phyloP scores from a whole-genome alignment of 352 stramenopile genomes.

The Globisporangium mamillatum region DNA sequence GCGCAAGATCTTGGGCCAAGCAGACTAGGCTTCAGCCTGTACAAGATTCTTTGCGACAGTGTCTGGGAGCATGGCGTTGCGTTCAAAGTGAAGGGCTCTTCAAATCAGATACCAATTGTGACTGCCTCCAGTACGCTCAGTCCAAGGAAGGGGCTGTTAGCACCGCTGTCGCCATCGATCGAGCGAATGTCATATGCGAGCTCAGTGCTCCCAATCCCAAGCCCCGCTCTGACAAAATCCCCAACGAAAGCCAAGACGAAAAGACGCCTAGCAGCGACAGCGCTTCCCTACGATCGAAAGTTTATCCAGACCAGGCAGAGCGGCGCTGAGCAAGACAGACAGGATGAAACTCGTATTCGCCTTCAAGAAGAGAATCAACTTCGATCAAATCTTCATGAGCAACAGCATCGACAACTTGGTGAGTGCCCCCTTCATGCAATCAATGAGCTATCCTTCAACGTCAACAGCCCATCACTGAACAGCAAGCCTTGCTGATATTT shows the following conservation, averaged over 20 bases:
- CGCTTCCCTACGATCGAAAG: constrained; percentile 7
- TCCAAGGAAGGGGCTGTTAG: constrained; percentile 4
- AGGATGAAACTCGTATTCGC: background rate
- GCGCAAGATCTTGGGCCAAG: background rate
- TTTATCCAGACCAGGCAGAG: background rate
- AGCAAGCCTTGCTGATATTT: background rate
- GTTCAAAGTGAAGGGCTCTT: constrained; percentile 13
- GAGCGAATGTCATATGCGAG: background rate
- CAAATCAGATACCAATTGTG: background rate
- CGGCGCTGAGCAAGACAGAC: background rate
- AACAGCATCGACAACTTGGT: constrained; percentile 11
- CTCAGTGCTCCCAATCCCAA: background rate
- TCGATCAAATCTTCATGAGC: background rate
- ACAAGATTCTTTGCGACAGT: constrained; percentile 16
- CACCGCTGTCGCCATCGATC: constrained; percentile 2
- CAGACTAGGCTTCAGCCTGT: background rate
- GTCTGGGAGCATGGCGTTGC: constrained; percentile 20
- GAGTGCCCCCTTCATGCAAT: background rate
- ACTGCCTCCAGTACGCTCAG: background rate
- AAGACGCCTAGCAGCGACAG: constrained; percentile 7
- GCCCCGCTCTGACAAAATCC: background rate
- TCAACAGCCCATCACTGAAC: background rate
- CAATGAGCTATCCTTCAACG: background rate
- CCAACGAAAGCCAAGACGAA: background rate
- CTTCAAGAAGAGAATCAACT: background rate